Base-by-base conservation (phyloP, 805 yeast species). In the Cyberlindnera euphorbiiphila region DNA sequence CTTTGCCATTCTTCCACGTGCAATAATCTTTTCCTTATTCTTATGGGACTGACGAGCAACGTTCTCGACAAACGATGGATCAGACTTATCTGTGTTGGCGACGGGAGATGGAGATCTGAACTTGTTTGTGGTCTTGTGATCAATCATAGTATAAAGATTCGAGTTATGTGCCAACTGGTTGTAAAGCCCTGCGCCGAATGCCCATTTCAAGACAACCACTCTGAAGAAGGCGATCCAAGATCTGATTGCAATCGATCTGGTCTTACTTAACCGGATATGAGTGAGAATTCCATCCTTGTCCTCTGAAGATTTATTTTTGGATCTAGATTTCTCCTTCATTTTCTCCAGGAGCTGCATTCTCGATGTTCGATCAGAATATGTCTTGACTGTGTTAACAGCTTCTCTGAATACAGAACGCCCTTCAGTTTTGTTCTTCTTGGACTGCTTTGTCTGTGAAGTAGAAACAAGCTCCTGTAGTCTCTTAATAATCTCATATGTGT, bases 361-460 rank as follows among this genome's bases (percentile, higher is more conserved):
- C 63, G 54, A 32, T 44, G 60, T 43, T 45, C 62, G 36, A 36
- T 58, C 49, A 49, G 66, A 38, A 45, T 68, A 71, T 13, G 53
- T 51, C 34, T 64, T 65, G 9, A 79, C 60, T 0, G 82, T 76
- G 25, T 59, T 59, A 27, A 70, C 56, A 14, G 78, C 75, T 42
- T 80, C 82, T 51, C 79, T 66, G 56, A 79, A 76, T 1, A 80
- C 65, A 1, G 85, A 72, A 43, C 76, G 74, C 18, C 75, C 65
- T 25, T 72, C 77, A 42, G 71, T 72, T 54, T 76, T 80, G 43
- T 78, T 85, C 51, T 74, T 76, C 47, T 81, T 81, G 19, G 81
- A 72, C 4, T 78, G 53, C 36, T 68, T 74, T 41, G 78, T 78
- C 5, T 79, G 64, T 0, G 83, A 73, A 16, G 73, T 69, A 29